These are phyloP conservation scores for Allodekkera sacchari DNA, from an alignment of 805 yeast species.

Conservation along the genomic window DNA sequence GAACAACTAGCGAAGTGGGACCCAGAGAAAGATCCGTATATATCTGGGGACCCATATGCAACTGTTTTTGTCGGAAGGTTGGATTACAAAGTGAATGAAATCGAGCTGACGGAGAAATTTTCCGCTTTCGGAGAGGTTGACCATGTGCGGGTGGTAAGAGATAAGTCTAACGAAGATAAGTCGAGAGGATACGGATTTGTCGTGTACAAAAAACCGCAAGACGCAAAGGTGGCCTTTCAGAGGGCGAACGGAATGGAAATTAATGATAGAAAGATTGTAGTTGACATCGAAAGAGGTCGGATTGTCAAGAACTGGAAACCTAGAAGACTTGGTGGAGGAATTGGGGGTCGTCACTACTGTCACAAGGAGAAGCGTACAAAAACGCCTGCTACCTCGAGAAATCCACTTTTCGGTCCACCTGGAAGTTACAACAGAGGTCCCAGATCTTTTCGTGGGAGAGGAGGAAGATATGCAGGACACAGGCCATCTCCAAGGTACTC, in stretches of 20 bases:
- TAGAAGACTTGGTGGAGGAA: slow-evolving; percentile 77
- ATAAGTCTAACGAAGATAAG: slow-evolving; percentile 37
- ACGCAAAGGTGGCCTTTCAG: slow-evolving; percentile 53
- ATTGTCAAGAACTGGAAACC: slow-evolving; percentile 63
- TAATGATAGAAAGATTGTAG: slow-evolving; percentile 48
- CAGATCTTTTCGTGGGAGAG: slow-evolving; percentile 2
- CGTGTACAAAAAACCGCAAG: slow-evolving; percentile 52
- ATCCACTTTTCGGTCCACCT: neutral
- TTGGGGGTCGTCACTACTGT: slow-evolving; percentile 52
- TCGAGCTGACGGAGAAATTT: slow-evolving; percentile 58
- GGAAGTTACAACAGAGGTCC: neutral
- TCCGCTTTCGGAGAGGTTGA: slow-evolving; percentile 65
- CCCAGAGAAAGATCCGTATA: slow-evolving; percentile 48
- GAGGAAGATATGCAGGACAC: too few species aligned
- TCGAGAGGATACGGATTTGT: slow-evolving; percentile 75
- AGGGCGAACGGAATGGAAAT: slow-evolving; percentile 48
- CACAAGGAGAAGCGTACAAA: neutral
- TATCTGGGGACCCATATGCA: slow-evolving; percentile 62
- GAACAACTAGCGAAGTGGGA: slow-evolving; percentile 36
- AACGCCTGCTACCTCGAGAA: neutral
- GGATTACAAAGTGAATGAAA: slow-evolving; percentile 54
- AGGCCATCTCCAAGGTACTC: too few species aligned
- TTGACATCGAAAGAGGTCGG: slow-evolving; percentile 67
- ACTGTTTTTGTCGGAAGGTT: slow-evolving; percentile 77
- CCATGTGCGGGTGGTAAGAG: slow-evolving; percentile 47